Base-by-base conservation (phyloP, 2,329 filamentous ascomycete genomes). In the Diplodia mutila region DNA sequence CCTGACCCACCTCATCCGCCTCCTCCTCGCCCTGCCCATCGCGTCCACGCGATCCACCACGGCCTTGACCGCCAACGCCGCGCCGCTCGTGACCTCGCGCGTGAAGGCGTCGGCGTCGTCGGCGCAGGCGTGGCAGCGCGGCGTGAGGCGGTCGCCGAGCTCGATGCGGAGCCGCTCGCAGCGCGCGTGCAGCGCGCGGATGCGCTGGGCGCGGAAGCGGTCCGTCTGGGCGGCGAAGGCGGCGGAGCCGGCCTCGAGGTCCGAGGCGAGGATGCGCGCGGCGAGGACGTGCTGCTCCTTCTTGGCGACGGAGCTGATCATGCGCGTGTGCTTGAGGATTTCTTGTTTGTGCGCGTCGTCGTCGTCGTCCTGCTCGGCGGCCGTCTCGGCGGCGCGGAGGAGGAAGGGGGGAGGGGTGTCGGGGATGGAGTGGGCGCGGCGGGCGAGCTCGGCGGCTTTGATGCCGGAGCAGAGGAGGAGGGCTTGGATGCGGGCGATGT, bases 381-480 rank as follows among this genome's bases (percentile, higher is more conserved):
- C 69, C 82, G 74, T 65, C 83, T 84, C 25, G 74, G 78, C 78
- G 2, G 80, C 80, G 11, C 75, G 73, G 11, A 55, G 76, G 42
- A 83, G 77, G 53, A 80, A 80, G 4, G 69, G 64, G 3, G 76
- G 71, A 25, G 76, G 61, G 54, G 71, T 69, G 2, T 73, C 69
- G 16, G 77, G 76, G 0, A 75, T 70, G 42, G 84, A 82, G 53
- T 89, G 80, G 4, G 90, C 89, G 55, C 90, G 87, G 4, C 89
- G 86, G 32, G 85, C 84, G 66, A 97, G 91, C 74, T 95, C 92
- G 73, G 89, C 89, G 0, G 94, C 94, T 80, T 96, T 97, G 74
- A 97, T 89, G n/a, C 93, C 94, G 0, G 93, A 92, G 70, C 90
- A 91, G 25, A 97, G 83, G 49, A 97, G 86, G 9, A 96, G 83